Percentiles rank a stretch among this genome's conserved stretches.
phyloP scores from a whole-genome alignment of 1,284 basidiomycete species.

The Rhodotorula sp. region DNA sequence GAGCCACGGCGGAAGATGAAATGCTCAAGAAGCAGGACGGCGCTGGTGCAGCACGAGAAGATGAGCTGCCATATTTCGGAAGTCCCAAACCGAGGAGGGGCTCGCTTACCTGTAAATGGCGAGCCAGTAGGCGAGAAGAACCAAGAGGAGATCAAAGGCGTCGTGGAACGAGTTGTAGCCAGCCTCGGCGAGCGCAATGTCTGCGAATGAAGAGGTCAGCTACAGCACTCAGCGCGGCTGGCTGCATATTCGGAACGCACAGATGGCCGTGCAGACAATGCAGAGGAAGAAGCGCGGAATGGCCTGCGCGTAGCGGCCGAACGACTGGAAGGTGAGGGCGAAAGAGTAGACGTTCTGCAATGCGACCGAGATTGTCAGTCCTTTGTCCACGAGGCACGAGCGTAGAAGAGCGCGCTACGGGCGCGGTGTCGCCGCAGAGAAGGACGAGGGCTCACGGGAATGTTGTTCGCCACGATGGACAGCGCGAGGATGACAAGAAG shows the following conservation, averaged over 20 bases:
- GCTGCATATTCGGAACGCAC: background rate
- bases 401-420: too few species aligned
- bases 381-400: too few species aligned
- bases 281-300: slow-evolving; percentile 52
- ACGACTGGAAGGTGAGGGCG: slow-evolving; percentile 48
- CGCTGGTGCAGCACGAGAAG: too few species aligned
- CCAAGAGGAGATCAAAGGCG: slow-evolving; percentile 43
- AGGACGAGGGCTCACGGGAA: background rate
- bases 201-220: slow-evolving; percentile 15
- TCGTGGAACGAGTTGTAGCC: slow-evolving; percentile 50
- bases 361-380: slow-evolving; percentile 14
- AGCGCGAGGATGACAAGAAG: slow-evolving; percentile 48
- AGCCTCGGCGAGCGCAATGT: slow-evolving; percentile 48
- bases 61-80: too few species aligned
- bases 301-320: slow-evolving; percentile 48
- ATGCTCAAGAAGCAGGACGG: slow-evolving; percentile 51
- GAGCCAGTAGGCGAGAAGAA: slow-evolving; percentile 48
- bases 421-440: background rate
- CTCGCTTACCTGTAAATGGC: too few species aligned
- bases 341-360: slow-evolving; percentile 36
- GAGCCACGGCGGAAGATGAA: slow-evolving; percentile 51
- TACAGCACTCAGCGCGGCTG: too few species aligned
- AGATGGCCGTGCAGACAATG: slow-evolving; percentile 43
- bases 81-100: too few species aligned
- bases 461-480: slow-evolving; percentile 46